Base-by-base conservation (phyloP, 768 basidiomycete genomes). In the Boletus insuetus region DNA sequence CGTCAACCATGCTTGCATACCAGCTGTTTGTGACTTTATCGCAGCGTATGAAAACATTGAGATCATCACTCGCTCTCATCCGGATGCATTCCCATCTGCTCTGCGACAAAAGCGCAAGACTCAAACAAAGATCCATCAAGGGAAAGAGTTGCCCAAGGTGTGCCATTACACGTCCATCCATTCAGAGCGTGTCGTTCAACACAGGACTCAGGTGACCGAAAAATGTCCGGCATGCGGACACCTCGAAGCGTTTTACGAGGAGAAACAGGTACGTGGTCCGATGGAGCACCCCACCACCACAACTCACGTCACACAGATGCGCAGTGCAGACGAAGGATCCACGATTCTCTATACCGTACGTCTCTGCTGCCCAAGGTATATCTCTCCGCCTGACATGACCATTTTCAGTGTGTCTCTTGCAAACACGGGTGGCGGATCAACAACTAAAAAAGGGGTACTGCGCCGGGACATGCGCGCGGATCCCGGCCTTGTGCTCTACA, bases 331-430 rank as follows among this genome's bases (percentile, higher is more conserved):
- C 72, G 94, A 96, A 78, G 94, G 94, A 4, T 91, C 91, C 32
- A 97, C 94, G 13, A 86, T 95, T 64, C 86, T 96, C 70, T 97
- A 95, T 72, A 92, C 87, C n/a, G 94, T 94, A 68, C 57, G 89
- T 78, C 32, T 58, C 46, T 16, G n/a, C 34, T 14, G 6, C 42
- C 14, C 53, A n/a, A 24, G 46, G 41, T 31, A 46, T 29, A 17
- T 32, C 26, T 0, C 55, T 29, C 24, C 26, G 7, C 39, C 48
- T 58, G 61, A 65, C 24, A 20, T n/a, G 24, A 56, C 54, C 35
- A 10, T 34, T 40, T 54, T 40, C 66, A 92, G 91, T 92, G 89
- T 56, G 80, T 77, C 31, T 78, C 80, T 47, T 91, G 89, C 79
- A 84, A 84, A 66, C 82, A 89, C 59, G 87, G 87, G 40, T 92